A percentile compares a stretch with the other conserved stretches of the same genome.
Conservation (phyloP, 169 alveolate species). For the Cryptosporidium ubiquitum region DNA sequence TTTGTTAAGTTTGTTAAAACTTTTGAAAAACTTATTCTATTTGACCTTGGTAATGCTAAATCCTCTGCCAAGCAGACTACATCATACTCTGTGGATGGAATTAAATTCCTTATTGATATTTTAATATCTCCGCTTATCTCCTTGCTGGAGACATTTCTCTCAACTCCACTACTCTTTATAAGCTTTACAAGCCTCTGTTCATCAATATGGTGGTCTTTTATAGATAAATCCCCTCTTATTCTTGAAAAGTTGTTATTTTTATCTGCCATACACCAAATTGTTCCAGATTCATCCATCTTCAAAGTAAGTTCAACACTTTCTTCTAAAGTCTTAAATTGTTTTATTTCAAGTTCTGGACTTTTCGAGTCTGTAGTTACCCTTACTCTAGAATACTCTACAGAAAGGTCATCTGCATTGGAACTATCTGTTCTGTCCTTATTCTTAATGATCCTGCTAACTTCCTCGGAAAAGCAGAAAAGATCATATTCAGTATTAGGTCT, state of each 20-base stretch:
- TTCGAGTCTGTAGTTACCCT: constrained; percentile 60
- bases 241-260: constrained; percentile 8
- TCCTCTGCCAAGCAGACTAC: constrained; percentile 79
- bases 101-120: constrained; percentile 41
- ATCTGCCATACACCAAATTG: constrained; percentile 59
- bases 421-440: constrained; percentile 46
- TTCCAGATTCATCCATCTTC: constrained; percentile 39
- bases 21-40: constrained; percentile 64
- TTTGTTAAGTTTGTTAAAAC: constrained; percentile 45
- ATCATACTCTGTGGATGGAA: constrained; percentile 75
- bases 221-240: not conserved
- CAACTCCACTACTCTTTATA: constrained; percentile 47
- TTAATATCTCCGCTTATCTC: constrained; percentile 5
- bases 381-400: constrained; percentile 76
- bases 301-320: constrained; percentile 48
- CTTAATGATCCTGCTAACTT: constrained; percentile 56
- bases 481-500: constrained; percentile 78
- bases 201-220: not conserved
- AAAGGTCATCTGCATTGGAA: not conserved
- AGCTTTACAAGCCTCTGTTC: constrained; percentile 13
- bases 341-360: constrained; percentile 43
- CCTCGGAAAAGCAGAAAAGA: constrained; percentile 79
- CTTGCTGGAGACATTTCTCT: constrained; percentile 1
- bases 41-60: constrained; percentile 77
- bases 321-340: constrained; percentile 40